These are phyloP conservation scores for Oxytropis ochrocephala DNA, from an alignment of 306 rosid species.

Conservation along the genomic window DNA sequence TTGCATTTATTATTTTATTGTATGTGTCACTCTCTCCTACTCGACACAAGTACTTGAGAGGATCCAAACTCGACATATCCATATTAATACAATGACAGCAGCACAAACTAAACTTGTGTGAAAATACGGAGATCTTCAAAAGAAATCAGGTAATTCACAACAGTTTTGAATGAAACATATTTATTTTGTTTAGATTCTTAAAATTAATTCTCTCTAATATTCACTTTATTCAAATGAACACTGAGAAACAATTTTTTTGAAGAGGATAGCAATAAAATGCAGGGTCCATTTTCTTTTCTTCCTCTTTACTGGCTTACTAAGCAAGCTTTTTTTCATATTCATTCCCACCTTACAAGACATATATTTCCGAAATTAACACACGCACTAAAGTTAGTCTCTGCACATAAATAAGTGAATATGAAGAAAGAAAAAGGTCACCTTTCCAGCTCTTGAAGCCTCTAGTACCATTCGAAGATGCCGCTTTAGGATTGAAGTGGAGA, in stretches of 20 bases:
- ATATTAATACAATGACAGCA: background rate
- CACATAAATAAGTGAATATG: background rate
- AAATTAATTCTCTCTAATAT: background rate
- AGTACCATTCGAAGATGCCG: constrained; percentile 84
- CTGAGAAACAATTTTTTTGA: background rate
- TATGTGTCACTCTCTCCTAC: no score
- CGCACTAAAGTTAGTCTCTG: background rate
- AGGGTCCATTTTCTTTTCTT: background rate
- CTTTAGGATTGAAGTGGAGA: constrained; percentile 68
- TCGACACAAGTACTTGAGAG: no score
- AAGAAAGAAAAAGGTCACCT: constrained; percentile 37
- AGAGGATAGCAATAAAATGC: background rate
- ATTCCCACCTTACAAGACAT: background rate
- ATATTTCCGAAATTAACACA: background rate
- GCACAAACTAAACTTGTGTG: background rate
- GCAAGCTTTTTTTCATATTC: background rate
- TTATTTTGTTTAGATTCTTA: background rate
- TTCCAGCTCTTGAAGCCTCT: constrained; percentile 70
- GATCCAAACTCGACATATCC: background rate
- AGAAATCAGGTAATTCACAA: background rate
- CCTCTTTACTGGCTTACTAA: background rate
- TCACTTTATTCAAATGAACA: constrained; percentile 7
- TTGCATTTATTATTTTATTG: no score
- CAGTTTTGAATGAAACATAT: background rate
- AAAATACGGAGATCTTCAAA: background rate